Percentiles rank a stretch among this genome's conserved stretches.
Conservation (phyloP, 148 eudicot species). For the Oxyria digyna region DNA sequence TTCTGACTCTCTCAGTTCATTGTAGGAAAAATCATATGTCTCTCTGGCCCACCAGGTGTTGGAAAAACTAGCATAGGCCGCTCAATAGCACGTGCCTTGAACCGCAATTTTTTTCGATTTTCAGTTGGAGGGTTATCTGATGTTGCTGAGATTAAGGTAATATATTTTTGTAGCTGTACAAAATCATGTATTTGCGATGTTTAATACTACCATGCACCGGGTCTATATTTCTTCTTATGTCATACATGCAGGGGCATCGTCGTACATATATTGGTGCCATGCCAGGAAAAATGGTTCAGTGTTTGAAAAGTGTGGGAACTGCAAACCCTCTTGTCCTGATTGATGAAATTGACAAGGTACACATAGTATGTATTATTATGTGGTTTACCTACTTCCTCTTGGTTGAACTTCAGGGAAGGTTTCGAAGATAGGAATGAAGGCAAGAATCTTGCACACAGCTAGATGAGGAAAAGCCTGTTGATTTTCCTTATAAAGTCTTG, state of each 20-base stretch:
- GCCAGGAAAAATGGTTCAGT: constrained; percentile 99
- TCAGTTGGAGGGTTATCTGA: constrained; percentile 98
- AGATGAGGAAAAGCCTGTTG: not conserved
- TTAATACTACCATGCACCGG: not conserved
- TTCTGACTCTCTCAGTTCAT: not conserved
- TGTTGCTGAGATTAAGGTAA: constrained; percentile 98
- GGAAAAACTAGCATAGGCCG: constrained; percentile 99
- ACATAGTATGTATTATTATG: not conserved
- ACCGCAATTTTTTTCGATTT: constrained; percentile 91
- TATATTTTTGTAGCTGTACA: not conserved
- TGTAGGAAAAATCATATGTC: constrained; percentile 75
- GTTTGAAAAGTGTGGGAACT: constrained; percentile 87
- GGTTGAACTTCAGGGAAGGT: not conserved
- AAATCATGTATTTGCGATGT: not conserved
- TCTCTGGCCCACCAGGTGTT: constrained; percentile 99
- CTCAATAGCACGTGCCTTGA: constrained; percentile 95
- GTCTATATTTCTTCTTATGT: not conserved
- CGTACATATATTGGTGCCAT: constrained; percentile 99
- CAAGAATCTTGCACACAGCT: not conserved
- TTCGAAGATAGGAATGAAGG: not conserved
- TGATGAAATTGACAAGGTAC: constrained; percentile 99
- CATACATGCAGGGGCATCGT: constrained; percentile 74
- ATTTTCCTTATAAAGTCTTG: not conserved
- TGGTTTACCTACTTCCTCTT: not conserved
- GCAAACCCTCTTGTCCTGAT: constrained; percentile 96